A percentile compares a stretch with the other conserved stretches of the same genome.
Evolutionary conservation across 345 rosid species (phyloP).

Genomic region (Corchorus olitorius): DNA sequence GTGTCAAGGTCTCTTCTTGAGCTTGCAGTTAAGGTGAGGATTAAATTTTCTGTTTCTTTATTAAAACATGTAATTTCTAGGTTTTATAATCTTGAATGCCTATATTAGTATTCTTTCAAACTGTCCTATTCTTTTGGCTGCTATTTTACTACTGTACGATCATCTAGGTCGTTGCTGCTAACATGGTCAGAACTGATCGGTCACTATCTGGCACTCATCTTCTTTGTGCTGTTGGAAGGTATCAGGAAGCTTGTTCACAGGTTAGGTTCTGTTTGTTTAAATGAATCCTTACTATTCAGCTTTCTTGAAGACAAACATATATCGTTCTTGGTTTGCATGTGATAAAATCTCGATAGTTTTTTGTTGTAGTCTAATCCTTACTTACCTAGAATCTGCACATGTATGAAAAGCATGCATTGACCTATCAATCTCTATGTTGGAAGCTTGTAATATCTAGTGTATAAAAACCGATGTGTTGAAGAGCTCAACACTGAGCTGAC

Average conservation of each 20-base stretch:
- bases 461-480: background rate
- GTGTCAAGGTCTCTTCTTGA: slow-evolving; percentile 95
- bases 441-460: background rate
- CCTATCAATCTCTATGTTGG: background rate
- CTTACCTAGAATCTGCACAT: background rate
- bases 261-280: slow-evolving; percentile 40
- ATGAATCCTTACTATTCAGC: background rate
- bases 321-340: background rate
- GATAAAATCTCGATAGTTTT: background rate
- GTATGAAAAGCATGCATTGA: background rate
- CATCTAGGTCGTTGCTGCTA: slow-evolving; percentile 92
- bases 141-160: slow-evolving; percentile 20
- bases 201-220: slow-evolving; percentile 93
- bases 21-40: slow-evolving; percentile 88
- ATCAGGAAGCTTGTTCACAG: slow-evolving; percentile 99
- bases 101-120: background rate
- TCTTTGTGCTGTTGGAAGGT: slow-evolving; percentile 94
- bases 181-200: slow-evolving; percentile 91
- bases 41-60: background rate
- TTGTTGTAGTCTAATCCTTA: background rate
- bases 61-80: background rate
- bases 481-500: background rate
- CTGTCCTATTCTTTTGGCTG: background rate
- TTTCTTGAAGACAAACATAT: background rate
- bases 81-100: slow-evolving; percentile 6